Conservation (phyloP, 2,329 filamentous ascomycete species). For the Didymosphaeria variabile region DNA sequence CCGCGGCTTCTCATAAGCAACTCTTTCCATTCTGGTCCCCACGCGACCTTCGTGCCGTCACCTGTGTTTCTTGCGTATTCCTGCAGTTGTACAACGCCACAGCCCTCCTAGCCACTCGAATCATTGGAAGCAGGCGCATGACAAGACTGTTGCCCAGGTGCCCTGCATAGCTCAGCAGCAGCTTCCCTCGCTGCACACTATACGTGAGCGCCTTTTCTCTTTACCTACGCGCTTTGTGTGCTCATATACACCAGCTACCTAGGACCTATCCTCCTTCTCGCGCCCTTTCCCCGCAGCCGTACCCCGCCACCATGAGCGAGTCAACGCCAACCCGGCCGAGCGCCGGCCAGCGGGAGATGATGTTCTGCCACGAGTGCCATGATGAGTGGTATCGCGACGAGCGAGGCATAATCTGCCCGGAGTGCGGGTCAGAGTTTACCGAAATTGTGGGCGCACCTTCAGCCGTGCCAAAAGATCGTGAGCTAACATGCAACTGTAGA, state of each 20-base stretch:
- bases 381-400: slow-evolving; percentile 83
- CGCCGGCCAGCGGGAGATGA: slow-evolving; percentile 66
- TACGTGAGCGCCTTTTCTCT: slow-evolving; percentile 24
- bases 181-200: slow-evolving; percentile 14
- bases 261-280: slow-evolving; percentile 12
- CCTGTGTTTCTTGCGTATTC: slow-evolving; percentile 15
- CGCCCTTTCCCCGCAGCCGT: slow-evolving; percentile 6
- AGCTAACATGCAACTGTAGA: slow-evolving; percentile 45
- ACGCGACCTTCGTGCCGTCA: neutral
- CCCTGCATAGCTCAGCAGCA: slow-evolving; percentile 20
- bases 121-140: slow-evolving; percentile 31
- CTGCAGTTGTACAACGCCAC: slow-evolving; percentile 30
- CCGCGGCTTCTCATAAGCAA: slow-evolving; percentile 23
- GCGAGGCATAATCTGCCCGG: slow-evolving; percentile 74
- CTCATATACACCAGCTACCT: slow-evolving; percentile 18
- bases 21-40: slow-evolving; percentile 9
- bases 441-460: slow-evolving; percentile 75
- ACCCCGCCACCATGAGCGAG: slow-evolving; percentile 34
- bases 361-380: slow-evolving; percentile 85
- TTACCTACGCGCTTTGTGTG: slow-evolving; percentile 4
- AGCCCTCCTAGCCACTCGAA: slow-evolving; percentile 22
- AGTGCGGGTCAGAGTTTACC: slow-evolving; percentile 79
- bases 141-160: slow-evolving; percentile 30
- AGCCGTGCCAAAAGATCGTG: neutral
- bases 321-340: slow-evolving; percentile 25